These are phyloP conservation scores for Cyberlindnera subsufficiens DNA, from an alignment of 805 yeast genomes.

Conservation along the genomic window DNA sequence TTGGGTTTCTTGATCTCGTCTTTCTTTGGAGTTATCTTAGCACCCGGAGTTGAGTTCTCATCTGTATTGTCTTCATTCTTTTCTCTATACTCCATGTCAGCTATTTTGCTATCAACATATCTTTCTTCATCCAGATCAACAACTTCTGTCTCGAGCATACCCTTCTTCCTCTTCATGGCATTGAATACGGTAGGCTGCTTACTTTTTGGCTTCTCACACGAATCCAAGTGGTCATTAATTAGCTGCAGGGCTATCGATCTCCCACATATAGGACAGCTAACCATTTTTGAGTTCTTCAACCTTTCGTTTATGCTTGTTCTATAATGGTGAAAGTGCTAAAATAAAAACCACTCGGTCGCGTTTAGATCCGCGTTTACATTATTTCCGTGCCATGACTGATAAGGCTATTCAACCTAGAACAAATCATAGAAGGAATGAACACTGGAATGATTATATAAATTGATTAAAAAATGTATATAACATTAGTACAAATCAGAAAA, in stretches of 20 bases:
- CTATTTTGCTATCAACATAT: slow-evolving; percentile 1
- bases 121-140: slow-evolving; percentile 11
- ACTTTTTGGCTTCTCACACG: slow-evolving; percentile 14
- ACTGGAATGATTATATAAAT: background rate
- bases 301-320: background rate
- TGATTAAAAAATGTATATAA: background rate
- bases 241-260: slow-evolving; percentile 9
- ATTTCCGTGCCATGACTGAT: background rate
- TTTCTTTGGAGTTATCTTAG: background rate
- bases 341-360: slow-evolving; percentile 17
- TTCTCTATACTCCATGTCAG: background rate
- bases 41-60: background rate
- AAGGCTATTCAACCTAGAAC: too few relatives aligned
- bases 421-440: too few relatives aligned
- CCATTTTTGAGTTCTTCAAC: slow-evolving; percentile 10
- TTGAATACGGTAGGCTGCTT: slow-evolving; percentile 4
- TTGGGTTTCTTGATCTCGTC: background rate
- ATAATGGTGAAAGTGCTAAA: background rate
- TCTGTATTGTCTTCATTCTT: background rate
- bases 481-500: slow-evolving; percentile 57
- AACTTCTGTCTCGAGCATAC: slow-evolving; percentile 5
- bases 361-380: slow-evolving; percentile 26
- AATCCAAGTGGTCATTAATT: slow-evolving; percentile 21
- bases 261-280: slow-evolving; percentile 23
- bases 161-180: slow-evolving; percentile 4